Evolutionary conservation across 148 eudicot species (phyloP), one percentile per base, ranked within the genome.

Genomic region (Spergularia marina): DNA sequence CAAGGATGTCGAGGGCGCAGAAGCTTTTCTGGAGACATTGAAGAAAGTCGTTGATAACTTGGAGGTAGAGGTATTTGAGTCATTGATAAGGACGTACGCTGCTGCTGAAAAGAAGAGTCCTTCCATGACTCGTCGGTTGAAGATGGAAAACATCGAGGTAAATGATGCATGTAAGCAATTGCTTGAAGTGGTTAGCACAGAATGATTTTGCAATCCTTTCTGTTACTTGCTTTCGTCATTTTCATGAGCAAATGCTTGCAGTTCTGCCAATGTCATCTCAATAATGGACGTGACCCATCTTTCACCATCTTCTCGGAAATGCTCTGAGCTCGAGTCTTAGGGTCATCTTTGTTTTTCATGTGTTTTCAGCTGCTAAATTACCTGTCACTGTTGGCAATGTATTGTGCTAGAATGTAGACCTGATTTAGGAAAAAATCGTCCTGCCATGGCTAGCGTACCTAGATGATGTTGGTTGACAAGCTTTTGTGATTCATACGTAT

Each of bases 101-200:
- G 88, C 86, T 56, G 91, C 98, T 16, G 88, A 85, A 65, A 92
- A 71, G 78, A 92, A 84, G 63, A 92, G 84, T 76, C 87, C 91
- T 44, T 79, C 86, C 3, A 69, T 94, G 83, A 76, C 81, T 59
- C 90, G 89, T 17, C 79, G 96, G 76, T 62, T 94, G 82, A 94
- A 89, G 83, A 92, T 94, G 98, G 97, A 92, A 83, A 92, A 90
- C 72, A 84, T 90, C 20, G 94, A 92, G 83, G 84, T 92, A 82
- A 88, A 88, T 54, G 92, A 86, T 8, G 91, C 79, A 64, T 86
- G 90, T 76, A 86, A 85, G 84, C 85, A 80, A 76, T 84, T 92
- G 81, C 89, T 95, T 17, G 86, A 90, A 57, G 82, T 25, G 64
- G 80, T 92, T 41, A 83, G 84, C 53, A 70, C 41, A 55, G 86